Evolutionary conservation across 192 early-diverging fungal genomes (phyloP), one percentile per base, ranked within the genome.

Genomic region (Phlyctochytrium arcticum): DNA sequence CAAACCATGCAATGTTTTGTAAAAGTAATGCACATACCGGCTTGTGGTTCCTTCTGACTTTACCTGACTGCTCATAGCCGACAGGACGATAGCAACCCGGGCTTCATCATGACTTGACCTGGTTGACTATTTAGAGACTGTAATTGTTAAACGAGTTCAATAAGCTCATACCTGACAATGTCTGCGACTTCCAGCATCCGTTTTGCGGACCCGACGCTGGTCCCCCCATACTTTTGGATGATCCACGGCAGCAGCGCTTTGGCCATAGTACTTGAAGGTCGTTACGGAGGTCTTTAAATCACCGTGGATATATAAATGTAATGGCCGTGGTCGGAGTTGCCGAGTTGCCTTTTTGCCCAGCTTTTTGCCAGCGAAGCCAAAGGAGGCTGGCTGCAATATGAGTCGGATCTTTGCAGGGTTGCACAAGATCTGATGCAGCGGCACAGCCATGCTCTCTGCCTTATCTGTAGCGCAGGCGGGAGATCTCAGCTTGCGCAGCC

Each of bases 11-110:
- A 29, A 3, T 19, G 50, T 21, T 10, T 21, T 53, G 26, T 53
- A 23, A 10, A 23, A 53, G 15, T 1, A 1, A 53, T 6, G 8
- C 71, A 33, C 62, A 46, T 70, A 87, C 86, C 86, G 75, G 48
- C 89, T 90, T 31, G 96, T 98, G 24, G 96, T 97, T 36, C 95
- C 96, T 44, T 87, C 84, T 30, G 89, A 70, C 72, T 98, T 98
- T 57, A 82, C 84, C 27, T 90, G 80, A 36, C 90, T 89, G 81
- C 89, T 92, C 75, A 94, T 85, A 44, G 96, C 96, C 8, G 96
- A 98, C 55, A 96, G 91, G 24, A 98, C 96, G n/a, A 97, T 90
- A 46, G 92, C 81, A 35, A 90, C 84, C 44, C 88, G 85, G 71
- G 90, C 85, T 32, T 81, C 79, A 54, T 86, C 81, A n/a, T 91